A percentile compares a stretch with the other conserved stretches of the same genome.
Evolutionary conservation across 176 grass and related monocot genomes (phyloP).

Genomic region (Aegilops sharonensis): DNA sequence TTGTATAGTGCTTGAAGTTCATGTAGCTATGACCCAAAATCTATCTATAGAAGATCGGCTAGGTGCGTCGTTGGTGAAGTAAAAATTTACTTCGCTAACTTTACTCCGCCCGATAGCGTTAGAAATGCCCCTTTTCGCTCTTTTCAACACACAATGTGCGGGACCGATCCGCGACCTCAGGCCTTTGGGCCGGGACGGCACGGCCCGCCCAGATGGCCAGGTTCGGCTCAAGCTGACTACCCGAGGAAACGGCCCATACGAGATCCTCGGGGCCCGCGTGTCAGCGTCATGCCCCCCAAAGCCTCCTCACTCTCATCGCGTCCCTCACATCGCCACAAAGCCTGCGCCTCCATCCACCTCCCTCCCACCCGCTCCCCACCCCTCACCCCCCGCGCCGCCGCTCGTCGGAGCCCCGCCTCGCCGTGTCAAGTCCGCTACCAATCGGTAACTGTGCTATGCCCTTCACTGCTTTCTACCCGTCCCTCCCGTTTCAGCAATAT

Average conservation of each 20-base stretch:
- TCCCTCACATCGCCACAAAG: slow-evolving; percentile 19
- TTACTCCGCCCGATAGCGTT: too few relatives aligned
- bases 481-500: not conserved
- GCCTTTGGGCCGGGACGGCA: too few relatives aligned
- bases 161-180: not conserved
- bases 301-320: not conserved
- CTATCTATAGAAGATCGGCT: too few relatives aligned
- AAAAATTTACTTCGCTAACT: too few relatives aligned
- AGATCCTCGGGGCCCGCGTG: slow-evolving; percentile 15
- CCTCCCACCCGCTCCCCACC: not conserved
- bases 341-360: not conserved
- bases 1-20: too few relatives aligned
- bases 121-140: too few relatives aligned
- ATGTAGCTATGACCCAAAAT: too few relatives aligned
- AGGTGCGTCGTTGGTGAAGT: too few relatives aligned
- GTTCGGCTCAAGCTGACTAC: too few relatives aligned
- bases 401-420: slow-evolving; percentile 35
- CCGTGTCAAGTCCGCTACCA: not conserved
- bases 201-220: not conserved
- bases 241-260: not conserved
- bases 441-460: not conserved
- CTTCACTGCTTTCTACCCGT: not conserved
- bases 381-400: slow-evolving; percentile 26
- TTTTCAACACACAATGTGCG: too few relatives aligned
- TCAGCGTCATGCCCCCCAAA: not conserved